Evolutionary conservation across 331 rosid genomes (phyloP).

Genomic region (Malus hybrid): DNA sequence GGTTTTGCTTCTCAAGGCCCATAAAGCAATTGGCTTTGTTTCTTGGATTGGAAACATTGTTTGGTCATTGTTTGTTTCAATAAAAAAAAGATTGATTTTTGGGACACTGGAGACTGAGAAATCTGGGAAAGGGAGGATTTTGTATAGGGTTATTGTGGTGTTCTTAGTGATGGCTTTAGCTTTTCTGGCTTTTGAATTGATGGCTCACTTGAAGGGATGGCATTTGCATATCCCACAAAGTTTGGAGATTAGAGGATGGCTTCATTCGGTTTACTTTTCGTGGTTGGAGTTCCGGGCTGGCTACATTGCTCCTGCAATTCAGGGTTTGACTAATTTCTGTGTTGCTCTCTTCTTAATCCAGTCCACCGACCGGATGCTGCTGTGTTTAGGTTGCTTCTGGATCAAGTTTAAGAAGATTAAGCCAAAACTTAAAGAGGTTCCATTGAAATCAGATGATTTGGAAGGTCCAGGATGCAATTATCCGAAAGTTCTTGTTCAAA

Average conservation of each 20-base stretch:
- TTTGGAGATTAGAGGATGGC: constrained; percentile 9
- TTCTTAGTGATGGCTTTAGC: constrained; percentile 15
- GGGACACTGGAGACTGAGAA: constrained; percentile 15
- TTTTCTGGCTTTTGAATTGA: constrained; percentile 14
- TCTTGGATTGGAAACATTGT: constrained; percentile 31
- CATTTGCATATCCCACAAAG: constrained; percentile 14
- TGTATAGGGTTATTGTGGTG: constrained; percentile 9
- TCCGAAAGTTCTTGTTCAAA: constrained; percentile 39
- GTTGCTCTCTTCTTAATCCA: constrained; percentile 16
- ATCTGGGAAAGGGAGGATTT: constrained; percentile 6
- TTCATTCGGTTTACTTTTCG: constrained; percentile 7
- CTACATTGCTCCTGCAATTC: constrained; percentile 19
- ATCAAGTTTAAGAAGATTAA: constrained; percentile 14
- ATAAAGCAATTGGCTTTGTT: constrained; percentile 27
- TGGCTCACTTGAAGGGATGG: constrained; percentile 16
- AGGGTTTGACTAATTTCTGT: constrained; percentile 10
- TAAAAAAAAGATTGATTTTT: constrained; percentile 29
- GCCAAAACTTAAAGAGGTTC: neutral
- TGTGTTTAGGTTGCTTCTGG: constrained; percentile 17
- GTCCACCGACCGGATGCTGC: constrained; percentile 10
- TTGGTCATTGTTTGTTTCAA: constrained; percentile 13
- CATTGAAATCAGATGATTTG: constrained; percentile 4
- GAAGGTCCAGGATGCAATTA: constrained; percentile 23
- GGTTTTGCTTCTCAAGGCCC: constrained; percentile 46
- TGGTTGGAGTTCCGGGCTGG: constrained; percentile 15